phyloP scores from a whole-genome alignment of 2,329 filamentous ascomycete species.

The Fusarium continuum region DNA sequence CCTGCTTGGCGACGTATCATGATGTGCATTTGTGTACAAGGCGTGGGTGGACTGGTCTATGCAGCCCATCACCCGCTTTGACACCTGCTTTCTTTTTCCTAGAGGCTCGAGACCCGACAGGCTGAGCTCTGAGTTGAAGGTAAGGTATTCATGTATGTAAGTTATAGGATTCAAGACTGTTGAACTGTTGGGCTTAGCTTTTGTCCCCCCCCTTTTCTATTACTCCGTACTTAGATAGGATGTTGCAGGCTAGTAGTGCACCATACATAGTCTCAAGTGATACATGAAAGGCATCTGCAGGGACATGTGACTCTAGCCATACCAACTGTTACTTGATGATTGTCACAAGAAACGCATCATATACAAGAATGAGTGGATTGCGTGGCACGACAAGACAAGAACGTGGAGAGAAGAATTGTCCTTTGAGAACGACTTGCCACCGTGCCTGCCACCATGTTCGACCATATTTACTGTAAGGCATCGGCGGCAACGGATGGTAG shows the following conservation, averaged over 20 bases:
- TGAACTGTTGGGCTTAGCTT: background rate
- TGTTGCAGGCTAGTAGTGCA: background rate
- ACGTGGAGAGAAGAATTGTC: slow-evolving; percentile 15
- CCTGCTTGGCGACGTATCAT: slow-evolving; percentile 9
- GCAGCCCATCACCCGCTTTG: slow-evolving; percentile 25
- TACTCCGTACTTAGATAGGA: background rate
- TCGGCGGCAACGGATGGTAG: background rate
- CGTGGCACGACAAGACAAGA: slow-evolving; percentile 8
- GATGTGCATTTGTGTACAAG: slow-evolving; percentile 14
- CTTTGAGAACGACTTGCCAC: slow-evolving; percentile 5
- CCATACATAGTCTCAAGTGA: background rate
- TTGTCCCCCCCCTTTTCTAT: background rate
- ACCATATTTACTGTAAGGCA: background rate
- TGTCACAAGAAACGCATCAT: slow-evolving; percentile 6
- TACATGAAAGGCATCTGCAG: background rate
- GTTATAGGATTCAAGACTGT: background rate
- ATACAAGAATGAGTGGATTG: slow-evolving; percentile 1
- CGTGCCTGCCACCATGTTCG: slow-evolving; percentile 3
- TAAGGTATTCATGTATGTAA: background rate
- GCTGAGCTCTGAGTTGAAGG: slow-evolving; percentile 29
- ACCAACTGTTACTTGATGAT: background rate
- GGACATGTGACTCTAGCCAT: slow-evolving; percentile 8
- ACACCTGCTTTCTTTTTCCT: slow-evolving; percentile 27
- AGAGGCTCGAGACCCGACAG: slow-evolving; percentile 13
- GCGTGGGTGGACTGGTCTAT: slow-evolving; percentile 1